These are phyloP conservation scores for Rehmannia glutinosa DNA, from an alignment of 257 asterid genomes.

Conservation along the genomic window DNA sequence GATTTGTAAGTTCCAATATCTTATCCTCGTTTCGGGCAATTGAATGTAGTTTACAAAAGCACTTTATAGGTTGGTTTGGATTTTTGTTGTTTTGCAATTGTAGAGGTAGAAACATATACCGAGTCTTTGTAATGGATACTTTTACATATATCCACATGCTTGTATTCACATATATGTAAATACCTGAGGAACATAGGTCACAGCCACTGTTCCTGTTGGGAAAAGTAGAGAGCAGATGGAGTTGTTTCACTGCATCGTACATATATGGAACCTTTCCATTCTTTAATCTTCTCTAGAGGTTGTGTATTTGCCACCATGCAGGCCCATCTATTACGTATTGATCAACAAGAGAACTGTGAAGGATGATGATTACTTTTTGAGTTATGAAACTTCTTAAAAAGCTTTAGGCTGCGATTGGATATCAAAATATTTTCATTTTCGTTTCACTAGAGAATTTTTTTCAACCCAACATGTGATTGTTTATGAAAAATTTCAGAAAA, in stretches of 20 bases:
- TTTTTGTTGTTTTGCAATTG: background rate
- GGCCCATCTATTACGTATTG: background rate
- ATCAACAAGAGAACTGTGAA: background rate
- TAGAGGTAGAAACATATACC: background rate
- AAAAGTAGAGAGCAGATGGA: background rate
- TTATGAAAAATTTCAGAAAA: too few relatives aligned
- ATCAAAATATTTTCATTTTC: too few relatives aligned
- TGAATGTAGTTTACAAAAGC: background rate
- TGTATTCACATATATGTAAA: background rate
- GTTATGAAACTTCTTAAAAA: background rate
- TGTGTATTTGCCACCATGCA: too few relatives aligned
- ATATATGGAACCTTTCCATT: background rate
- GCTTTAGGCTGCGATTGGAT: too few relatives aligned
- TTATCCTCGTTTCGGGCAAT: background rate
- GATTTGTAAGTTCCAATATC: constrained; percentile 63
- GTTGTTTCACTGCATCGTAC: background rate
- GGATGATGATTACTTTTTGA: background rate
- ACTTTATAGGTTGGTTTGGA: background rate
- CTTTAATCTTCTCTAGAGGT: too few relatives aligned
- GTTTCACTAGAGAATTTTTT: too few relatives aligned
- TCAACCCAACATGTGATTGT: too few relatives aligned
- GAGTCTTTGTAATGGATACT: background rate
- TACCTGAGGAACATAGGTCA: background rate
- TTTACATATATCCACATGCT: background rate
- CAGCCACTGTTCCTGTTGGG: background rate